Conservation (phyloP, 1,284 basidiomycete genomes). For the Tylopilus sp. region DNA sequence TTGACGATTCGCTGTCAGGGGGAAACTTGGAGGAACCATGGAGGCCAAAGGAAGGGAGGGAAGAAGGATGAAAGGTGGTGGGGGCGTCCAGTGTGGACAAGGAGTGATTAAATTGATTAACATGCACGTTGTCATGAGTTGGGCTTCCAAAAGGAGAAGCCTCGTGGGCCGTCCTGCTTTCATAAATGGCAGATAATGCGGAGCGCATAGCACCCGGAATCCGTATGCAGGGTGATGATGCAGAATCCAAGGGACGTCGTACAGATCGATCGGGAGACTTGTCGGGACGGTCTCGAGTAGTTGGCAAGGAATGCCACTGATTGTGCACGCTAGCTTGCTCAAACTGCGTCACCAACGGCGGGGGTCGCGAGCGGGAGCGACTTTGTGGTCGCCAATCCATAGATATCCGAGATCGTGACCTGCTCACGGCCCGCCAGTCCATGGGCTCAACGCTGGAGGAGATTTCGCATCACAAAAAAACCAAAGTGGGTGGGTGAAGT, state of each 20-base stretch:
- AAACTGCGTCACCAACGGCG: constrained; percentile 45
- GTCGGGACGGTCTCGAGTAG: constrained; percentile 14
- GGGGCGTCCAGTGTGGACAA: constrained; percentile 47
- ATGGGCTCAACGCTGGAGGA: constrained; percentile 57
- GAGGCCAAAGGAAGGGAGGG: constrained; percentile 59
- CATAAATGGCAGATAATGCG: constrained; percentile 54
- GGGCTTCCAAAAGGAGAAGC: constrained; percentile 30
- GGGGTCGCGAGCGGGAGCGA: constrained; percentile 69
- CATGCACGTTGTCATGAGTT: constrained; percentile 37
- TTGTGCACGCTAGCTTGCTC: constrained; percentile 41
- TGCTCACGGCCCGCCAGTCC: constrained; percentile 93
- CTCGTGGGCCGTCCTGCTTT: constrained; percentile 43
- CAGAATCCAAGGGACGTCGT: constrained; percentile 22
- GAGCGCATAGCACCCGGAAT: constrained; percentile 42
- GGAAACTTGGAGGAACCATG: constrained; percentile 51
- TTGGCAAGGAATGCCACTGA: constrained; percentile 43
- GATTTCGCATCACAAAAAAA: constrained; percentile 22
- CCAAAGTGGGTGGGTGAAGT: constrained; percentile 24
- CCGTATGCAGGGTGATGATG: constrained; percentile 44
- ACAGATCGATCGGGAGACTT: constrained; percentile 31
- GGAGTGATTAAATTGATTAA: constrained; percentile 39
- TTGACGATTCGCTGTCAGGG: constrained; percentile 36
- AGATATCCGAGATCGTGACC: constrained; percentile 88
- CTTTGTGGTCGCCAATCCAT: constrained; percentile 79
- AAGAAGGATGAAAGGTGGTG: constrained; percentile 61